Percentiles rank a stretch among this genome's conserved stretches.
Evolutionary conservation across 768 basidiomycete species (phyloP).

Genomic region (Termitomyces sp.): DNA sequence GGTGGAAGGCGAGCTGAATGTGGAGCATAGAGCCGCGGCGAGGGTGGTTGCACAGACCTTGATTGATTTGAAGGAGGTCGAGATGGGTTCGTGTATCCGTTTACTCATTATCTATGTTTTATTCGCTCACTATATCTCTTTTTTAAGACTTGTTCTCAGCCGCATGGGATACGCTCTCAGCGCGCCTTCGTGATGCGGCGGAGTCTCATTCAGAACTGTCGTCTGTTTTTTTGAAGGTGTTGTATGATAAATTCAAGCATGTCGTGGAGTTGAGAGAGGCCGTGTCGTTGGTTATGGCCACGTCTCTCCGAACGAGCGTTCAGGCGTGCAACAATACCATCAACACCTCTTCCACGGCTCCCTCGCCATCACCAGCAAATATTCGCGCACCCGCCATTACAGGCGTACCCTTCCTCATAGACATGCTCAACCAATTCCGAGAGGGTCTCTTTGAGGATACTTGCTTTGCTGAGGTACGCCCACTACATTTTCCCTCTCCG

Average conservation of each 20-base stretch:
- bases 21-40: conserved; percentile 39
- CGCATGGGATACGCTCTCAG: conserved; percentile 41
- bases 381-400: neutral
- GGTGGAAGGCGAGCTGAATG: conserved; percentile 35
- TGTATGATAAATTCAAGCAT: conserved; percentile 34
- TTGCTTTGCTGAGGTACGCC: conserved; percentile 37
- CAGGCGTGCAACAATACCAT: conserved; percentile 18
- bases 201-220: conserved; percentile 27
- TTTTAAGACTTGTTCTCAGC: conserved; percentile 38
- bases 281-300: conserved; percentile 23
- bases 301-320: conserved; percentile 29
- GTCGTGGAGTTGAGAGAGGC: conserved; percentile 19
- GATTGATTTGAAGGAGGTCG: conserved; percentile 26
- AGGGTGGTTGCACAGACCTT: conserved; percentile 38
- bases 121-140: neutral
- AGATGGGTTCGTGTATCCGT: conserved; percentile 16
- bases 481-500: neutral
- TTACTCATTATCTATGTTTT: neutral
- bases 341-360: neutral
- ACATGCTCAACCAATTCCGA: conserved; percentile 48
- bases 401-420: conserved; percentile 26
- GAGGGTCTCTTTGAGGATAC: conserved; percentile 40
- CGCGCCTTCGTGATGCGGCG: conserved; percentile 20
- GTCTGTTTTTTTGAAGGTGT: conserved; percentile 40
- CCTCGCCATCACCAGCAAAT: neutral